phyloP scores from a whole-genome alignment of 441 rosid genomes.

The Erodium moschatum region DNA sequence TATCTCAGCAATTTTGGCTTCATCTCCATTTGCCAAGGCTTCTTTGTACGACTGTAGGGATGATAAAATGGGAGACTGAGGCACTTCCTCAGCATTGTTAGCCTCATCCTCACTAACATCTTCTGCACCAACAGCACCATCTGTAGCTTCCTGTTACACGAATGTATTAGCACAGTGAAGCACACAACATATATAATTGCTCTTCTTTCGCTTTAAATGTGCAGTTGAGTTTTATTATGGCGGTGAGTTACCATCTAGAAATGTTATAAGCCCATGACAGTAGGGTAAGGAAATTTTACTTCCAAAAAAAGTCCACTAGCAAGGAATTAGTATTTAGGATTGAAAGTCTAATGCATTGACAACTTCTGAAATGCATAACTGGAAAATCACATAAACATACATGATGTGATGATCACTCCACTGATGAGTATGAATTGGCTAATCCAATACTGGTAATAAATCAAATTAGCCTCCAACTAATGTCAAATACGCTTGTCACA shows the following conservation, averaged over 20 bases:
- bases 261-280: background rate
- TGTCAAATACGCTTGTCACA: too few species aligned
- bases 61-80: constrained; percentile 33
- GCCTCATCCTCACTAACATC: constrained; percentile 29
- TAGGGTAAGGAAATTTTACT: background rate
- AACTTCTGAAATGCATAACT: background rate
- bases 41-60: constrained; percentile 54
- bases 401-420: background rate
- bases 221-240: background rate
- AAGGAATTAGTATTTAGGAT: background rate
- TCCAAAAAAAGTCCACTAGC: background rate
- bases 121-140: constrained; percentile 31
- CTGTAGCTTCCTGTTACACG: constrained; percentile 49
- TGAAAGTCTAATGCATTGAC: background rate
- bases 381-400: background rate
- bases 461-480: too few species aligned
- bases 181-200: background rate
- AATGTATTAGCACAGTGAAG: constrained; percentile 20
- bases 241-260: background rate
- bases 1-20: constrained; percentile 47
- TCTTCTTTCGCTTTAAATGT: background rate
- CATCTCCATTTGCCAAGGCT: constrained; percentile 58
- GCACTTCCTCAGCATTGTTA: constrained; percentile 38
- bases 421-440: background rate
- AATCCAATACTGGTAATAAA: background rate